phyloP scores from a whole-genome alignment of 192 early-diverging fungal genomes.

The Pilobolus umbonatus region DNA sequence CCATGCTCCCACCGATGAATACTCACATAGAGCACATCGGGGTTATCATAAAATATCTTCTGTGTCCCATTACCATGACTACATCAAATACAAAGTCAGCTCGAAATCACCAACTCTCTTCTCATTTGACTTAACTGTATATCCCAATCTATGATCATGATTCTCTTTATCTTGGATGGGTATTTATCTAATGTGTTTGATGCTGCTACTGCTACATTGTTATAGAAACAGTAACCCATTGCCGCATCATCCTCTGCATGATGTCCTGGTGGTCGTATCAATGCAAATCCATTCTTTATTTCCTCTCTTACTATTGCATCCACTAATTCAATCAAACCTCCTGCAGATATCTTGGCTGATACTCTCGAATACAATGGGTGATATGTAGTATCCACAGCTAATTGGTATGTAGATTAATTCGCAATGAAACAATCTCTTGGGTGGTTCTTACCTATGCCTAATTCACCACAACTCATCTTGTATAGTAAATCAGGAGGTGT shows the following conservation, averaged over 20 bases:
- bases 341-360: slow-evolving; percentile 19
- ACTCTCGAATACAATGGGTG: slow-evolving; percentile 19
- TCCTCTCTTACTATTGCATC: slow-evolving; percentile 52
- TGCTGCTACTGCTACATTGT: slow-evolving; percentile 75
- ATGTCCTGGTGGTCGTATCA: slow-evolving; percentile 73
- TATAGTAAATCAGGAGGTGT: slow-evolving; percentile 36
- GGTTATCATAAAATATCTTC: slow-evolving; percentile 62
- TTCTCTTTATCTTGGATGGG: slow-evolving; percentile 45
- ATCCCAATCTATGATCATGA: slow-evolving; percentile 77
- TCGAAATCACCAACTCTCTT: background rate
- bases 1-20: slow-evolving; percentile 72
- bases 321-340: slow-evolving; percentile 17
- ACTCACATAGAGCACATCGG: slow-evolving; percentile 68
- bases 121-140: slow-evolving; percentile 29
- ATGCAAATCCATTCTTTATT: slow-evolving; percentile 64
- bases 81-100: background rate
- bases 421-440: background rate
- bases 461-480: slow-evolving; percentile 48
- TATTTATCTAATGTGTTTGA: slow-evolving; percentile 45
- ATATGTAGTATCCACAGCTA: slow-evolving; percentile 28
- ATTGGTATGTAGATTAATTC: background rate
- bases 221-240: slow-evolving; percentile 75
- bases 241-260: slow-evolving; percentile 68
- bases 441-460: slow-evolving; percentile 41
- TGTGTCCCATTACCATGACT: slow-evolving; percentile 73